phyloP scores from a whole-genome alignment of 352 stramenopile genomes.

The Phytopythium litorale region DNA sequence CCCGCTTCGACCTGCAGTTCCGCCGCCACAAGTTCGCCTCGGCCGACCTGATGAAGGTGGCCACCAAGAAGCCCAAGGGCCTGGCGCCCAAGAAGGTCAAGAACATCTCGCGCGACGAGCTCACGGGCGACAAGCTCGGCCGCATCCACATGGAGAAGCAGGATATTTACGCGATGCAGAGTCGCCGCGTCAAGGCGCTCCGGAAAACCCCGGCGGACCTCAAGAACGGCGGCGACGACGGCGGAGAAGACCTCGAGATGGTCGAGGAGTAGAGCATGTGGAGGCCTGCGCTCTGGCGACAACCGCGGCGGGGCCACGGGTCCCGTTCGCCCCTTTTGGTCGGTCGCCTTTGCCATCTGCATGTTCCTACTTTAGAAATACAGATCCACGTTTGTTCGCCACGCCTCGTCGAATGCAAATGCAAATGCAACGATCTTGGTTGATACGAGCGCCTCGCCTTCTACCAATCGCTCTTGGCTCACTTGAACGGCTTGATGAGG shows the following conservation, averaged over 20 bases:
- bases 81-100: conserved; percentile 96
- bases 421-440: not conserved
- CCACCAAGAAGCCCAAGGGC: conserved; percentile 92
- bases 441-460: not conserved
- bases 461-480: not conserved
- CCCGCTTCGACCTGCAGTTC: conserved; percentile 88
- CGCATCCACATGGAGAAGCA: conserved; percentile 98
- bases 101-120: conserved; percentile 96
- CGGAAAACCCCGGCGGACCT: conserved; percentile 79
- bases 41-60: conserved; percentile 94
- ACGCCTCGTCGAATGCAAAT: not conserved
- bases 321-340: not conserved
- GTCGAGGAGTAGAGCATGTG: conserved; percentile 32
- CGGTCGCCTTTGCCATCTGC: not conserved
- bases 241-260: conserved; percentile 36
- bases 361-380: conserved; percentile 10
- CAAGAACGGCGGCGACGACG: conserved; percentile 49
- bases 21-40: conserved; percentile 94
- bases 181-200: conserved; percentile 94
- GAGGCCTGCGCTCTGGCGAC: not conserved
- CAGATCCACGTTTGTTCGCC: not conserved
- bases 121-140: conserved; percentile 97
- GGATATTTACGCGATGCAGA: conserved; percentile 96
- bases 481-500: conserved; percentile 64
- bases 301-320: not conserved